Conservation (phyloP, 2,329 filamentous ascomycete genomes). For the Raffaelea deltoideospora region DNA sequence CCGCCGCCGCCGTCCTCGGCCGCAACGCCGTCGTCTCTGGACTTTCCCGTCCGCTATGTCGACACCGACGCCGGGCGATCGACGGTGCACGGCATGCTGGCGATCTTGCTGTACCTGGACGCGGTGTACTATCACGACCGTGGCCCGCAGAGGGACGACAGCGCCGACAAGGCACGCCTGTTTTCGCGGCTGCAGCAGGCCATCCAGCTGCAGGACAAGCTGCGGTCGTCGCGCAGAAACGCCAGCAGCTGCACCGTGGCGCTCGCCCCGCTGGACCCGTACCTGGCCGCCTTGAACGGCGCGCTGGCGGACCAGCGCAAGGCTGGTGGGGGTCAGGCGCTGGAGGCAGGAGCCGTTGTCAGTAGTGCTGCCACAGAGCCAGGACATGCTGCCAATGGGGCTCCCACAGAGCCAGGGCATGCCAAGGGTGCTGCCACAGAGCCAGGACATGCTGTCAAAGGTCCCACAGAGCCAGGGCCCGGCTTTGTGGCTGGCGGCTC, state of each 20-base stretch:
- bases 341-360: too few relatives aligned
- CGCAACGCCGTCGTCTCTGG: slow-evolving; percentile 2
- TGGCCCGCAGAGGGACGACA: too few relatives aligned
- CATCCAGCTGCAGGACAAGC: slow-evolving; percentile 20
- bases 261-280: slow-evolving; percentile 13
- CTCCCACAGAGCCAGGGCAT: too few relatives aligned
- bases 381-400: too few relatives aligned
- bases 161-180: slow-evolving; percentile 18
- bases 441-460: too few relatives aligned
- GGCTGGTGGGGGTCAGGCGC: too few relatives aligned
- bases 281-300: slow-evolving; percentile 25
- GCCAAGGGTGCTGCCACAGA: too few relatives aligned
- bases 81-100: slow-evolving; percentile 30
- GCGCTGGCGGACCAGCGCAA: too few relatives aligned
- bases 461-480: too few relatives aligned
- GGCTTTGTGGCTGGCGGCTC: slow-evolving; percentile 30
- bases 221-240: slow-evolving; percentile 13
- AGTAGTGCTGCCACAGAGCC: too few relatives aligned
- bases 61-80: slow-evolving; percentile 37
- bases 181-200: slow-evolving; percentile 28
- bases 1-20: too few relatives aligned
- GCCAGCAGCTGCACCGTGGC: not conserved
- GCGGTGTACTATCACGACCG: too few relatives aligned
- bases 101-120: slow-evolving; percentile 47
- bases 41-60: slow-evolving; percentile 28